Evolutionary conservation across 768 basidiomycete species (phyloP).

Genomic region (Trametes elegans): DNA sequence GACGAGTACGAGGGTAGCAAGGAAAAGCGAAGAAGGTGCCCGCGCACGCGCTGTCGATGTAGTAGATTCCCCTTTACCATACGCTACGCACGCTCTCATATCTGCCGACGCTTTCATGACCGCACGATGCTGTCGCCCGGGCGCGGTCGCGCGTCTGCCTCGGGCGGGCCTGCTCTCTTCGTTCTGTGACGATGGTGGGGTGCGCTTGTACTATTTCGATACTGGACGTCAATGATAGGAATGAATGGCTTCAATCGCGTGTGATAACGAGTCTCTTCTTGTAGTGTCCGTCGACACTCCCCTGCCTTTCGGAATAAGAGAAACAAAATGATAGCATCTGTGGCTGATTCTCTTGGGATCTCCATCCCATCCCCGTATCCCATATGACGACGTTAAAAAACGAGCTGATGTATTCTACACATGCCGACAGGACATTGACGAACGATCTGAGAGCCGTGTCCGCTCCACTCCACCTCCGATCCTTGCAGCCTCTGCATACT

Average conservation of each 20-base stretch:
- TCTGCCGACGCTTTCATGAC: constrained; percentile 12
- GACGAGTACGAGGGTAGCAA: constrained; percentile 14
- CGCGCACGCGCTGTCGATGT: constrained; percentile 22
- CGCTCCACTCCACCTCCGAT: not conserved
- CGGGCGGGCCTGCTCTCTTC: not conserved
- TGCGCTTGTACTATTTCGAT: constrained; percentile 18
- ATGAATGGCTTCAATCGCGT: constrained; percentile 56
- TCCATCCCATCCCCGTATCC: not conserved
- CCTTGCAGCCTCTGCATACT: not conserved
- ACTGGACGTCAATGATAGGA: constrained; percentile 56
- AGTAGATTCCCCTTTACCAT: constrained; percentile 30
- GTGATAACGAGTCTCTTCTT: too few species aligned
- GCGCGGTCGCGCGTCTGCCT: constrained; percentile 26
- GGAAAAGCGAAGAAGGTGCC: constrained; percentile 23
- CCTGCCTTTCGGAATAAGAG: not conserved
- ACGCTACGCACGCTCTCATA: constrained; percentile 25
- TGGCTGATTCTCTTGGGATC: too few species aligned
- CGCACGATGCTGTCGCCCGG: constrained; percentile 34
- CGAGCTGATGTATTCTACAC: constrained; percentile 14
- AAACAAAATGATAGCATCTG: not conserved
- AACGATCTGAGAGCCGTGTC: not conserved
- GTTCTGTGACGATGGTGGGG: constrained; percentile 16
- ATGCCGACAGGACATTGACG: not conserved
- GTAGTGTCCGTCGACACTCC: too few species aligned
- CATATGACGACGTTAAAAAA: not conserved